These are phyloP conservation scores for Rheum nobile DNA, from an alignment of 148 eudicot species.

Conservation along the genomic window DNA sequence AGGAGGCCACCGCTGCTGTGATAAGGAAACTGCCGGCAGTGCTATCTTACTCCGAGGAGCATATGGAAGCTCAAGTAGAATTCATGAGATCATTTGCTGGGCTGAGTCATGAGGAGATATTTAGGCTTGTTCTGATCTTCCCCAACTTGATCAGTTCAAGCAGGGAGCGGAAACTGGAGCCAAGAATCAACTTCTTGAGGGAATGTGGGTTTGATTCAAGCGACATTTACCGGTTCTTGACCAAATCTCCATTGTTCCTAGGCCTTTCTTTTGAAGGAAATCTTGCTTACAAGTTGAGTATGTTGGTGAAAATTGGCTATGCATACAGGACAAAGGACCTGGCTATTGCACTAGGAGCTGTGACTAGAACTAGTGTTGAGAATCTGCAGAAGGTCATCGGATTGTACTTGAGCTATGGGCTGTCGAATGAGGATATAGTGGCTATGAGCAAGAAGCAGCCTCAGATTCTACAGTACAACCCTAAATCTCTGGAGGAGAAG, in stretches of 20 bases:
- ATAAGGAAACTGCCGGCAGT: conserved; percentile 63
- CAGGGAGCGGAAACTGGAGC: conserved; percentile 60
- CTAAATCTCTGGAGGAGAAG: conserved; percentile 68
- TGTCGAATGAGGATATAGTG: conserved; percentile 62
- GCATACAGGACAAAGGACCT: conserved; percentile 60
- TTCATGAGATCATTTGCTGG: conserved; percentile 76
- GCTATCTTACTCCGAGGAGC: conserved; percentile 51
- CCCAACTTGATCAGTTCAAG: conserved; percentile 83
- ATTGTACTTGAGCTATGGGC: conserved; percentile 60
- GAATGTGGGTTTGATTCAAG: conserved; percentile 65
- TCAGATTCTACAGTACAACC: conserved; percentile 78
- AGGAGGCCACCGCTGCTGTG: conserved; percentile 39
- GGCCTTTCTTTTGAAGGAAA: conserved; percentile 69
- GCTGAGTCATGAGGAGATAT: conserved; percentile 51
- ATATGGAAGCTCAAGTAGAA: conserved; percentile 59
- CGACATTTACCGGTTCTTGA: conserved; percentile 65
- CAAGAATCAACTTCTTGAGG: conserved; percentile 68
- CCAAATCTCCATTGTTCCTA: conserved; percentile 60
- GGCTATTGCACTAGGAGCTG: conserved; percentile 88
- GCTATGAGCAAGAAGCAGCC: conserved; percentile 83
- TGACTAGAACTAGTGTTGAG: conserved; percentile 70
- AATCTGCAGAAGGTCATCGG: conserved; percentile 67
- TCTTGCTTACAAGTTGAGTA: conserved; percentile 56
- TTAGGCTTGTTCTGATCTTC: conserved; percentile 55
- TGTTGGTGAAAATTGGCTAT: conserved; percentile 76